Base-by-base conservation (phyloP, 75 land plant species). In the Gnetum montanum region DNA sequence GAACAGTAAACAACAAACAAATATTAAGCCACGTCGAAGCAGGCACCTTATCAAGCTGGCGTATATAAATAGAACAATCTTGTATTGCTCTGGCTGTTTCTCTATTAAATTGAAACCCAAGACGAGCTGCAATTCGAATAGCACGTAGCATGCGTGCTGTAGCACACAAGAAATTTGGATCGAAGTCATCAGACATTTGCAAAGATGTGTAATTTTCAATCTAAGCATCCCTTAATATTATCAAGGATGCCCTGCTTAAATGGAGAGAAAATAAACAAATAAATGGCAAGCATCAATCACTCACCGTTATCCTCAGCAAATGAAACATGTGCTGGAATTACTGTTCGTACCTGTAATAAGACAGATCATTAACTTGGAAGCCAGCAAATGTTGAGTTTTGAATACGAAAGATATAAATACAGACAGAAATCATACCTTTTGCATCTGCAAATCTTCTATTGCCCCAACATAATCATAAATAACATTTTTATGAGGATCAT, bases 121-220 rank as follows among this genome's bases (percentile, higher is more conserved):
- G 80, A 19, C 98, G 90, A 31, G 87, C 98, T 50, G 96, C 96
- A 59, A 94, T 80, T 52, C 98, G 77, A 37, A 90, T 61, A 65
- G 82, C 98, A 64, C 98, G 90, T 16, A 94, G 54, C 60, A 94
- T 89, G 15, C 98, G 97, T 64, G 98, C 98, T 93, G 72, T 48
- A 48, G 48, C n/a, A n/a, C 6, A 67, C 18, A 46, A 40, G 45
- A 26, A n/a, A n/a, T n/a, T n/a, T n/a, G n/a, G n/a, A n/a, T 34
- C 24, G 11, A 41, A 13, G n/a, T n/a, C n/a, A n/a, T n/a, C n/a
- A n/a, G n/a, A n/a, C n/a, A n/a, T n/a, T n/a, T n/a, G n/a, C n/a
- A n/a, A n/a, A n/a, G n/a, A n/a, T n/a, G n/a, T n/a, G n/a, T n/a
- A n/a, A n/a, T n/a, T n/a, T n/a, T n/a, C n/a, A n/a, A n/a, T n/a